Percentiles rank a stretch among this genome's conserved stretches.
phyloP scores from a whole-genome alignment of 2,329 filamentous ascomycete genomes.

The Tolypocladium pustulatum region DNA sequence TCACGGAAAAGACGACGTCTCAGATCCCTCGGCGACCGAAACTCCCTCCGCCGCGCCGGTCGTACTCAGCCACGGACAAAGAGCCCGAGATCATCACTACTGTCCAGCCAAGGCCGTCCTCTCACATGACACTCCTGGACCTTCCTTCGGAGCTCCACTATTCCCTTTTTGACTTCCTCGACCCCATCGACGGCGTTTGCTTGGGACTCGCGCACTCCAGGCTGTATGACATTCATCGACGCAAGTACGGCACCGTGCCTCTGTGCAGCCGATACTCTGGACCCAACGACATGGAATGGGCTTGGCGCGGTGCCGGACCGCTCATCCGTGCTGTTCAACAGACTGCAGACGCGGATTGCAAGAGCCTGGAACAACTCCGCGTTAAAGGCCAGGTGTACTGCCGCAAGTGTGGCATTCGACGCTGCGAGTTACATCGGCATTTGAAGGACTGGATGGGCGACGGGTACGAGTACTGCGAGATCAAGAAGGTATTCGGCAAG shows the following conservation, averaged over 20 bases:
- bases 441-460: conserved; percentile 49
- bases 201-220: conserved; percentile 47
- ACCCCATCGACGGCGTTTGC: conserved; percentile 54
- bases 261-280: conserved; percentile 46
- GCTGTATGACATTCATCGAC: conserved; percentile 48
- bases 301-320: conserved; percentile 46
- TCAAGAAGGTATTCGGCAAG: conserved; percentile 46
- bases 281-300: conserved; percentile 54
- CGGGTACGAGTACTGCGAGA: conserved; percentile 47
- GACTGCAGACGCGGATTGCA: conserved; percentile 1
- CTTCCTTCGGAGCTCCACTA: conserved; percentile 51
- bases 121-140: conserved; percentile 35
- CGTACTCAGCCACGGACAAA: conserved; percentile 51
- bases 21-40: conserved; percentile 20
- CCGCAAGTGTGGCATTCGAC: conserved; percentile 48
- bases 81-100: conserved; percentile 40
- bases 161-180: conserved; percentile 49
- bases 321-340: conserved; percentile 20
- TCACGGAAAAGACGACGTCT: conserved; percentile 9
- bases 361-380: conserved; percentile 34
- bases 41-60: conserved; percentile 39
- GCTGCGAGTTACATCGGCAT: conserved; percentile 54
- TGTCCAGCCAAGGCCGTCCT: conserved; percentile 35
- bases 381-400: conserved; percentile 51
- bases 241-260: conserved; percentile 44